These are phyloP conservation scores for Allomyces macrogynus DNA, from an alignment of 192 early-diverging fungal genomes.

Conservation along the genomic window DNA sequence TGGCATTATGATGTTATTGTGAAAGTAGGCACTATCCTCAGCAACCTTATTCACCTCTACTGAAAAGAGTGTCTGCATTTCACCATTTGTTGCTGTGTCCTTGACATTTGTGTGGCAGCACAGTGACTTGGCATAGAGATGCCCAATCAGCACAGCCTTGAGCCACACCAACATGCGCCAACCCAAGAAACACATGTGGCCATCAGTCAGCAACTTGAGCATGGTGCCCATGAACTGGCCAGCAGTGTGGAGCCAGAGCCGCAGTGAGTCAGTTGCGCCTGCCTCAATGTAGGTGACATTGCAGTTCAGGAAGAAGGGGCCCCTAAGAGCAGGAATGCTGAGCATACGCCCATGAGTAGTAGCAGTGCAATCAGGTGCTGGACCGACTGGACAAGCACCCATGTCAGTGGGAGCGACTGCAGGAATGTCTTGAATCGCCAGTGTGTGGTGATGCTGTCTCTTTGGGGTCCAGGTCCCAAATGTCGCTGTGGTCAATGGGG, in stretches of 20 bases:
- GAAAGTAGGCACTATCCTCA: neutral
- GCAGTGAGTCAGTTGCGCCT: neutral
- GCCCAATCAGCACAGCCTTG: conserved; percentile 17
- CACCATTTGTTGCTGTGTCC: neutral
- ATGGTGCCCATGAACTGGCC: conserved; percentile 13
- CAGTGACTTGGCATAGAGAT: conserved; percentile 24
- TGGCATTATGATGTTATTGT: neutral
- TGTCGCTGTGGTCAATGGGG: conserved; percentile 14
- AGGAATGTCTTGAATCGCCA: neutral
- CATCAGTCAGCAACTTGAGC: conserved; percentile 12
- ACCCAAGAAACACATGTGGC: conserved; percentile 23
- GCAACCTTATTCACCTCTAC: neutral
- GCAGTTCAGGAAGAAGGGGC: conserved; percentile 20
- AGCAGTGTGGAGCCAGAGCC: conserved; percentile 8
- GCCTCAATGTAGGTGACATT: conserved; percentile 14
- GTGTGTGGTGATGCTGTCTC: neutral
- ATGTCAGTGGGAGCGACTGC: neutral
- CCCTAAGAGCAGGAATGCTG: conserved; percentile 7
- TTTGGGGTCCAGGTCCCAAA: conserved; percentile 13
- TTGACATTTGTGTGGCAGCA: neutral
- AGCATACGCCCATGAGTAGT: neutral
- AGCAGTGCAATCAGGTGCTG: neutral
- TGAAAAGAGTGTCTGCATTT: neutral
- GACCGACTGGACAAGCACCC: neutral
- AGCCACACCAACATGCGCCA: conserved; percentile 13